Conservation (phyloP, 1,284 basidiomycete genomes). For the Entoloma clypeatum region DNA sequence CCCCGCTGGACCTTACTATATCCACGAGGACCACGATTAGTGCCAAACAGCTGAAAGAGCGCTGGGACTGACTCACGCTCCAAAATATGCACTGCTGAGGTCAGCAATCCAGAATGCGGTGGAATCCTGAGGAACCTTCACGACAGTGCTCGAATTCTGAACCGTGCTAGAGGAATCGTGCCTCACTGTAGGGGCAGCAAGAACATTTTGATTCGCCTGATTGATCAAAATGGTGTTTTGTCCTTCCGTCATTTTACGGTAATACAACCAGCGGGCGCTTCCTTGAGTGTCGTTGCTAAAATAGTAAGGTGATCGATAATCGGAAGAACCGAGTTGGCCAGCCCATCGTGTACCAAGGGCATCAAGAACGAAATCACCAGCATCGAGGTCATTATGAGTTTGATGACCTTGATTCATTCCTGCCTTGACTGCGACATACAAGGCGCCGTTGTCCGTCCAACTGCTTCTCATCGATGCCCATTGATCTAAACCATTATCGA, state of each 20-base stretch:
- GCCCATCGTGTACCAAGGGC: conserved; percentile 94
- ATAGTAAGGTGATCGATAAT: conserved; percentile 75
- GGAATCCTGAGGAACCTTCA: conserved; percentile 58
- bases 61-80: conserved; percentile 50
- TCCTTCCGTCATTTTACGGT: conserved; percentile 94
- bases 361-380: conserved; percentile 93
- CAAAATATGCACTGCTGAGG: conserved; percentile 77
- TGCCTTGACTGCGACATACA: conserved; percentile 88
- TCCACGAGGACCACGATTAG: conserved; percentile 22
- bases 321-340: conserved; percentile 88
- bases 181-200: conserved; percentile 58
- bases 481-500: conserved; percentile 63
- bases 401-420: conserved; percentile 77
- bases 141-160: conserved; percentile 81
- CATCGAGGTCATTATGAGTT: conserved; percentile 92
- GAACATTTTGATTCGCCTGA: conserved; percentile 78
- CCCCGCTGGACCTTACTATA: conserved; percentile 83
- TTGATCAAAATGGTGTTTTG: conserved; percentile 92
- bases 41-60: conserved; percentile 8
- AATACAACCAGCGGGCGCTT: conserved; percentile 82
- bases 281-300: conserved; percentile 69
- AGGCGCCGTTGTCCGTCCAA: conserved; percentile 86
- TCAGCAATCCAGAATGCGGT: conserved; percentile 85
- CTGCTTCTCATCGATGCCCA: conserved; percentile 92
- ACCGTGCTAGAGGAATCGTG: conserved; percentile 58